A percentile compares a stretch with the other conserved stretches of the same genome.
Evolutionary conservation across 495 filamentous ascomycete genomes (phyloP).

Genomic region (Lasiosphaeria ovina): DNA sequence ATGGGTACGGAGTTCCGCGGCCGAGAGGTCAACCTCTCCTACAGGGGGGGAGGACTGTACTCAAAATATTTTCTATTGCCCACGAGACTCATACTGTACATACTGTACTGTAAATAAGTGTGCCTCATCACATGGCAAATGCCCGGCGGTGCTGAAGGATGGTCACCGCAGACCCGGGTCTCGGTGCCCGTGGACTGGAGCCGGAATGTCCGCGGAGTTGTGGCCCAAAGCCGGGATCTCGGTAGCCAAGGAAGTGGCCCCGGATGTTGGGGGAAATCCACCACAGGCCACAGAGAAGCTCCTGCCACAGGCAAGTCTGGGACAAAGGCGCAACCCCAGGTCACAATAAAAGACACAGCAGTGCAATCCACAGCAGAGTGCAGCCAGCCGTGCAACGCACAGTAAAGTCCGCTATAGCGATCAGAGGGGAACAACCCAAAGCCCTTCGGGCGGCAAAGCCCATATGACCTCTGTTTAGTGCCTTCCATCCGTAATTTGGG

Average conservation of each 20-base stretch:
- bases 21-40: too few species aligned
- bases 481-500: background rate
- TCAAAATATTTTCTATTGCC: background rate
- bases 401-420: background rate
- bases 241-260: conserved; percentile 6
- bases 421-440: background rate
- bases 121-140: conserved; percentile 3
- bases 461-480: background rate
- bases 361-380: background rate
- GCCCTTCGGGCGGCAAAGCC: background rate
- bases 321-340: background rate
- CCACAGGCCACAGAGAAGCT: too few species aligned
- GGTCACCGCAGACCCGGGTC: conserved; percentile 7
- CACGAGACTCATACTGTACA: background rate
- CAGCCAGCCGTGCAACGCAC: background rate
- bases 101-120: background rate
- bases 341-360: background rate
- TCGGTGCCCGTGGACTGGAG: background rate
- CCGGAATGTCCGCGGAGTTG: background rate
- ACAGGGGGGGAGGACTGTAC: too few species aligned
- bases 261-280: background rate
- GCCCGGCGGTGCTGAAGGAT: conserved; percentile 3
- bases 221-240: background rate
- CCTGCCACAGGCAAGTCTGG: too few species aligned
- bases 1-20: too few species aligned